Evolutionary conservation across 2,329 filamentous ascomycete genomes (phyloP), one percentile per base, ranked within the genome.

Genomic region (Cadophora sp.): DNA sequence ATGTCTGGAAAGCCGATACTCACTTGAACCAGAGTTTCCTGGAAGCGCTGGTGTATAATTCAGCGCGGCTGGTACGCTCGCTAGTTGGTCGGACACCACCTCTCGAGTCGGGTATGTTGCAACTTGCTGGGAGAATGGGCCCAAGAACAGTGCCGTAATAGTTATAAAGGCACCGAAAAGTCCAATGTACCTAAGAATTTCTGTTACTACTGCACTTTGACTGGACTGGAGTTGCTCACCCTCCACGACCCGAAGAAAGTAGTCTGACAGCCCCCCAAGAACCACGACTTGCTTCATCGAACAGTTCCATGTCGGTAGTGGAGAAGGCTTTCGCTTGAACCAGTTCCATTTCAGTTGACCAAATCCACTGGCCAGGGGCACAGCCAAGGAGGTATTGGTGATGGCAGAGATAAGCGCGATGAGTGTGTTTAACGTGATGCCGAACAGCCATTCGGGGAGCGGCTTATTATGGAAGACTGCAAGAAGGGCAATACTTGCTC

Each of bases 351-450:
- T 65, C 53, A 60, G 12, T n/a, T 53, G 55, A 12, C 55, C 48
- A 22, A 65, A 60, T 9, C 55, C 63, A 65, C 58, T 65, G 19
- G 55, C 46, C 3, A 65, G 14, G n/a, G 63, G 55, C 14, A 65
- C 63, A 37, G 55, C 63, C 40, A 65, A 31, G 11, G 43, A 51
- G 22, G 43, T 29, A 40, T 60, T 60, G 37, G 63, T 59, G 24
- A 65, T 12, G n/a, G 63, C 63, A n/a, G 63, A 60, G 43, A 65
- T 40, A 22, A 65, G 63, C 8, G 63, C 63, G 50, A 61, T 65
- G 27, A 60, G 46, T 7, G 63, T 65, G n/a, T 53, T 65, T n/a
- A 65, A 48, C 16, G 63, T 65, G 55, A 65, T 65, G n/a, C 55
- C 53, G 22, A 51, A 53, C 6, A 55, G 55, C 63, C 63, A 60